Conservation (phyloP, 2,329 filamentous ascomycete genomes). For the Scedosporium aurantiacum region DNA sequence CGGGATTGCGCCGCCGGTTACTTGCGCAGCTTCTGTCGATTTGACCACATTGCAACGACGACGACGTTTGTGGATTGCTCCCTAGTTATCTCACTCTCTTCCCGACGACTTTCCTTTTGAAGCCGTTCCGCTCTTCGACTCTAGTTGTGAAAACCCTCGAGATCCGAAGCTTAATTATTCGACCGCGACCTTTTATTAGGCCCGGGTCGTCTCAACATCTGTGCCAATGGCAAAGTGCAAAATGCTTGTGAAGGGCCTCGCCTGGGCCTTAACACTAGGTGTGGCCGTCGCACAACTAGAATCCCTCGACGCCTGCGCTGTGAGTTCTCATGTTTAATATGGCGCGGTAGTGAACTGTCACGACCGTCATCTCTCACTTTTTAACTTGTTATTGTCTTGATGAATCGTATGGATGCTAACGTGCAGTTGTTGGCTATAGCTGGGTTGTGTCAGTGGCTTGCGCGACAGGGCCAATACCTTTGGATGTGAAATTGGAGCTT, state of each 20-base stretch:
- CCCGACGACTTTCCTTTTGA: not conserved
- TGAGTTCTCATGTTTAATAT: not conserved
- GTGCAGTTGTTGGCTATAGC: not conserved
- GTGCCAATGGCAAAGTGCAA: not conserved
- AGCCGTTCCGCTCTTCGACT: not conserved
- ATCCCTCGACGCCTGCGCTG: not conserved
- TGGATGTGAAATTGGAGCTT: slow-evolving; percentile 14
- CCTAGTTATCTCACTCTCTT: not conserved
- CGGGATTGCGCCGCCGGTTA: too few species aligned
- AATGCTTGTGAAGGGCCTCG: not conserved
- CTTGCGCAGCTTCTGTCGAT: too few species aligned
- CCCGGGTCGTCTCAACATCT: too few species aligned
- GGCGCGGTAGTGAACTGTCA: not conserved
- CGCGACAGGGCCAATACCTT: slow-evolving; percentile 6
- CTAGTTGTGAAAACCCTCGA: not conserved
- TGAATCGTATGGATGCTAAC: not conserved
- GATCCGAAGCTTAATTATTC: not conserved
- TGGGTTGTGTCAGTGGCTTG: slow-evolving; percentile 10
- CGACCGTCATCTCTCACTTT: not conserved
- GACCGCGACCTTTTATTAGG: not conserved
- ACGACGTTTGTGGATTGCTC: too few species aligned
- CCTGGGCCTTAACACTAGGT: not conserved
- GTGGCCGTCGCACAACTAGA: not conserved
- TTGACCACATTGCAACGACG: too few species aligned
- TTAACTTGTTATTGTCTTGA: not conserved